Percentiles rank a stretch among this genome's conserved stretches.
Conservation (phyloP, 2,329 filamentous ascomycete species). For the Colletotrichum sp. region DNA sequence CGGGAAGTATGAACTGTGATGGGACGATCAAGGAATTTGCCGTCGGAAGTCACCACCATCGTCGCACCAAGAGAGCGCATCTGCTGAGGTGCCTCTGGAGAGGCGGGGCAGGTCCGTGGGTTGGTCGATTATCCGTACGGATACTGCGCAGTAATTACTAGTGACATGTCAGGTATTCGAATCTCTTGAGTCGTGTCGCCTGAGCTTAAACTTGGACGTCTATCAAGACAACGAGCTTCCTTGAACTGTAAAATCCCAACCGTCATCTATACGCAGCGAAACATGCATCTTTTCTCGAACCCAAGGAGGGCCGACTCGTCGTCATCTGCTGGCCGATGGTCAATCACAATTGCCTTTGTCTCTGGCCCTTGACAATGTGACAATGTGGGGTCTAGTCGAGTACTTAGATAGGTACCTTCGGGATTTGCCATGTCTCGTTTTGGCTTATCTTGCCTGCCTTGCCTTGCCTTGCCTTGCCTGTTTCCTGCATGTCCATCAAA, state of each 20-base stretch:
- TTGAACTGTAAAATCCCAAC: background rate
- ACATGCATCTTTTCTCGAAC: background rate
- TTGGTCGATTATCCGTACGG: background rate
- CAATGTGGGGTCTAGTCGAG: background rate
- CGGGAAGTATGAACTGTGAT: background rate
- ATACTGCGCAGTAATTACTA: background rate
- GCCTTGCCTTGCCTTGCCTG: background rate
- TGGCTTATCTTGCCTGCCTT: background rate
- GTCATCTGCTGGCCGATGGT: background rate
- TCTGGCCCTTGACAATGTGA: background rate
- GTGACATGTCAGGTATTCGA: background rate
- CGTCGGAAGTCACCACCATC: background rate
- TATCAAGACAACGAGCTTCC: background rate
- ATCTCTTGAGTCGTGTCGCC: background rate
- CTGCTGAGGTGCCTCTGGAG: background rate
- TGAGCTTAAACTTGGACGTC: background rate
- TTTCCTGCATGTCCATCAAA: background rate
- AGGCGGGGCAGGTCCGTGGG: background rate
- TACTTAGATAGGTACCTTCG: background rate
- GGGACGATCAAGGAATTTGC: background rate
- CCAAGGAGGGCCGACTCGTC: background rate
- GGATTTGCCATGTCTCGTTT: background rate
- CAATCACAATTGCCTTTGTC: background rate
- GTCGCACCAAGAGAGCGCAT: background rate
- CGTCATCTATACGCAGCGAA: background rate